phyloP scores from a whole-genome alignment of 1,139 yeast species.

The Casaregolazyma suthepensis region DNA sequence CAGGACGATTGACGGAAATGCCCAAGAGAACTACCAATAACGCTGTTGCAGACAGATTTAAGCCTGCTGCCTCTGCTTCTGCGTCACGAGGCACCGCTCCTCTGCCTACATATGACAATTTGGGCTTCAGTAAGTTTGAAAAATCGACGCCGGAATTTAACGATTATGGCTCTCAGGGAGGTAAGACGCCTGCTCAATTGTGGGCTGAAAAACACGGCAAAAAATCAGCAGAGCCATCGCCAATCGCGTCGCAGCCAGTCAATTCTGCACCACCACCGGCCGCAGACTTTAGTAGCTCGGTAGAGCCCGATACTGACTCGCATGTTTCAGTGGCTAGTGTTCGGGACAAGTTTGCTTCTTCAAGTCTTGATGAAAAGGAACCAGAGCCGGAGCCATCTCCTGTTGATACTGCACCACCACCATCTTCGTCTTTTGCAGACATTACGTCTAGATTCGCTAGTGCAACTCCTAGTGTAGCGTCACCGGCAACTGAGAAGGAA shows the following conservation, averaged over 20 bases:
- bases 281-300: background rate
- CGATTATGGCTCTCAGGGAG: conserved; percentile 65
- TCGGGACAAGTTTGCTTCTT: conserved; percentile 11
- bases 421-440: conserved; percentile 18
- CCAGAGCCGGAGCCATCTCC: conserved; percentile 3
- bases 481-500: conserved; percentile 9
- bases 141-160: conserved; percentile 50
- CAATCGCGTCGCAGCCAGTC: conserved; percentile 20
- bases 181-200: conserved; percentile 89
- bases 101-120: conserved; percentile 45
- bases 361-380: conserved; percentile 11
- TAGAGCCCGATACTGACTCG: conserved; percentile 9
- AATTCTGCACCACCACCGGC: conserved; percentile 15
- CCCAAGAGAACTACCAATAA: conserved; percentile 58
- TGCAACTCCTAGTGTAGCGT: conserved; percentile 12
- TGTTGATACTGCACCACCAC: conserved; percentile 6
- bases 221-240: conserved; percentile 11
- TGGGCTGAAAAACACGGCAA: conserved; percentile 92
- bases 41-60: conserved; percentile 49
- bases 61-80: conserved; percentile 23
- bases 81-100: conserved; percentile 29
- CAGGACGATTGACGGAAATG: conserved; percentile 48
- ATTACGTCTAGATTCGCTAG: conserved; percentile 21
- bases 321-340: conserved; percentile 11
- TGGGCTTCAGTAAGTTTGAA: conserved; percentile 43